Base-by-base conservation (phyloP, 768 basidiomycete species). In the Pisolithus marmoratus region DNA sequence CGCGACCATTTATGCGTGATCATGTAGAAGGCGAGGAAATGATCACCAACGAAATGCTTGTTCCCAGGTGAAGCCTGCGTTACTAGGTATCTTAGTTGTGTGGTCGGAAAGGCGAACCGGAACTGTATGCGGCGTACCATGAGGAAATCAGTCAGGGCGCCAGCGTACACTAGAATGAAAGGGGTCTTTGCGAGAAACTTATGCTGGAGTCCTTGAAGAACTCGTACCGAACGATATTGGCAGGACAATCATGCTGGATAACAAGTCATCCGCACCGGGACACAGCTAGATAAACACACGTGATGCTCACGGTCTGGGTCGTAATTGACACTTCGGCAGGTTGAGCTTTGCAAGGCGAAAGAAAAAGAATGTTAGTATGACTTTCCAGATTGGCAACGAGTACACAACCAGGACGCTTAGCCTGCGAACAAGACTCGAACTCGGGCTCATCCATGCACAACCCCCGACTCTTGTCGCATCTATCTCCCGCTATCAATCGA, bases 61-160 rank as follows among this genome's bases (percentile, higher is more conserved):
- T 40, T 77, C 76, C 94, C 95, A 99, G 0, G 84, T 84, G 68
- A 91, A 93, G 1, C 95, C 96, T 68, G 98, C 94, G 63, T 94
- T n/a, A n/a, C n/a, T 97, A 60, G 93, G 95, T 72, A 96, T 94
- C 92, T 92, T 97, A 49, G 97, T 75, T 0, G 80, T 77, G 54
- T 82, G 68, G 61, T 98, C 93, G 1, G 66, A 64, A 4, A 96
- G 77, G 6, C 90, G 85, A 38, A 90, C 83, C 29, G 98, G 80
- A 50, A 98, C 79, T 0, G 93, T 94, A 80, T 90, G 60, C 49
- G 38, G 42, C 8, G 45, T n/a, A 46, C 19, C 37, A 5, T 37
- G 29, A 29, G 23, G 9, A 24, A 56, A 41, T 62, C 37, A 48
- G 40, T 34, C 8, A 29, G 29, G 29, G 3, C 8, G n/a, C 29